Conservation (phyloP, 2,329 filamentous ascomycete genomes). For the Colletotrichum coccodes region DNA sequence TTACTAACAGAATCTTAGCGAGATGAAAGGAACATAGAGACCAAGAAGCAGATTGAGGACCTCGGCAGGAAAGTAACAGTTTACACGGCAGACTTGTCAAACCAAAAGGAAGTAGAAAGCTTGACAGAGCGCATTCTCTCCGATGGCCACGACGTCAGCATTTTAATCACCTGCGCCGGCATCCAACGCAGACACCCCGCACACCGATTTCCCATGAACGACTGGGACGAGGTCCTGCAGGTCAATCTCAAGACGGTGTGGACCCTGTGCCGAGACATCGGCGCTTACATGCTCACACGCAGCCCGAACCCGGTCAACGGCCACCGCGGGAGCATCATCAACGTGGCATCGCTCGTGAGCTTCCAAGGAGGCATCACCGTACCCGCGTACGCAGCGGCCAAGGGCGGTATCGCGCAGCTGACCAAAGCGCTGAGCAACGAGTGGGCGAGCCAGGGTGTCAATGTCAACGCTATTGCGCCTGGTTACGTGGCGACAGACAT, state of each 20-base stretch:
- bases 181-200: slow-evolving; percentile 73
- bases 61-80: slow-evolving; percentile 37
- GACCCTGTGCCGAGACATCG: slow-evolving; percentile 79
- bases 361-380: slow-evolving; percentile 91
- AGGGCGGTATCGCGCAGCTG: slow-evolving; percentile 85
- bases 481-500: slow-evolving; percentile 95
- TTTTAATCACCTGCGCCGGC: slow-evolving; percentile 75
- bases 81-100: slow-evolving; percentile 37
- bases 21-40: slow-evolving; percentile 35
- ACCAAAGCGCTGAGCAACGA: slow-evolving; percentile 89
- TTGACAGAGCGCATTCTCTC: slow-evolving; percentile 32
- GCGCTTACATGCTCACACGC: slow-evolving; percentile 79
- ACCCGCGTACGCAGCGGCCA: slow-evolving; percentile 86
- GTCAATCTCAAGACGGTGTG: slow-evolving; percentile 89
- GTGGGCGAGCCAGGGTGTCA: slow-evolving; percentile 82
- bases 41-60: slow-evolving; percentile 32
- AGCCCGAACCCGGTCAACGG: slow-evolving; percentile 54
- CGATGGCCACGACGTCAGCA: slow-evolving; percentile 53
- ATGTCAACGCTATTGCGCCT: slow-evolving; percentile 88
- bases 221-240: slow-evolving; percentile 77
- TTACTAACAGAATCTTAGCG: slow-evolving; percentile 16
- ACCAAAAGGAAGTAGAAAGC: slow-evolving; percentile 32
- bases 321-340: slow-evolving; percentile 80
- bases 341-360: slow-evolving; percentile 81
- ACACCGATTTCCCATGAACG: slow-evolving; percentile 69